A percentile compares a stretch with the other conserved stretches of the same genome.
These are phyloP conservation scores for Epichloe sp. DNA, from an alignment of 2,329 filamentous ascomycete species.

Conservation along the genomic window DNA sequence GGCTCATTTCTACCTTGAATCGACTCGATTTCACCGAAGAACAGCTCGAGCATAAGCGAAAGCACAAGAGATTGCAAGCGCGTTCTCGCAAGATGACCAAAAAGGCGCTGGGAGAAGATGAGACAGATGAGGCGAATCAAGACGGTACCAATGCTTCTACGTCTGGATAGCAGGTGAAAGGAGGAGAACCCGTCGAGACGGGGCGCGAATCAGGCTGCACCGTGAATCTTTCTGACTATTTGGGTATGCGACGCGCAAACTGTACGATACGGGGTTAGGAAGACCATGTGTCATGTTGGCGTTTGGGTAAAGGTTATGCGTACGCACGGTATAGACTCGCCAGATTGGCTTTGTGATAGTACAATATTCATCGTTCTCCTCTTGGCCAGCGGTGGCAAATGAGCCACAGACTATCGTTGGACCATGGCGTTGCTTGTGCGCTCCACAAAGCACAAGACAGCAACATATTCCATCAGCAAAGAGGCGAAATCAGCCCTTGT, in stretches of 20 bases:
- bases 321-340: background rate
- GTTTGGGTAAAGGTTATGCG: background rate
- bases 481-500: no score
- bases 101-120: slow-evolving; percentile 6
- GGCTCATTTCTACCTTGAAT: slow-evolving; percentile 39
- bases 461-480: no score
- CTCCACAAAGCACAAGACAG: no score
- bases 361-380: no score
- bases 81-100: slow-evolving; percentile 6
- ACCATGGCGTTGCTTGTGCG: no score
- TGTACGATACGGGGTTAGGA: background rate
- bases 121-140: slow-evolving; percentile 8
- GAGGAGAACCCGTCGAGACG: background rate
- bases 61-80: slow-evolving; percentile 11
- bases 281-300: background rate
- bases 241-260: background rate
- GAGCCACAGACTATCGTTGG: no score
- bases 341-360: no score
- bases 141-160: slow-evolving; percentile 10
- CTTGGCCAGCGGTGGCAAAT: no score
- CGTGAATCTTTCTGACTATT: background rate
- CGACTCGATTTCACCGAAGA: slow-evolving; percentile 37
- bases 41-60: slow-evolving; percentile 16
- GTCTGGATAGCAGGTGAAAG: slow-evolving; percentile 2
- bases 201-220: background rate